These are phyloP conservation scores for Salicornia ramosissima DNA, from an alignment of 148 eudicot genomes.

Conservation along the genomic window DNA sequence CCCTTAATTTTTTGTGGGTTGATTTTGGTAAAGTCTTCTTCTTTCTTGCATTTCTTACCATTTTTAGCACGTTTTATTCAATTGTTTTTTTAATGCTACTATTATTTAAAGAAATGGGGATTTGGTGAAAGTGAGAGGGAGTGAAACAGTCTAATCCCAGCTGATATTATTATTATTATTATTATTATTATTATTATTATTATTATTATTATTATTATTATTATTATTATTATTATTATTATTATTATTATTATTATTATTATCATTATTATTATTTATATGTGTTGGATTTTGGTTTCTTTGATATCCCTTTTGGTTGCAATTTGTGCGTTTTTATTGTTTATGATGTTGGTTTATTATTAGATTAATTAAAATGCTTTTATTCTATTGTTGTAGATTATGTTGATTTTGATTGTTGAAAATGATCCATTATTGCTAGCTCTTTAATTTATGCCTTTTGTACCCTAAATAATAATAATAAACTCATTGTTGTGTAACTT, in stretches of 20 bases:
- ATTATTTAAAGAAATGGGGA: neutral
- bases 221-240: too few relatives aligned
- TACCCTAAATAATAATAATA: neutral
- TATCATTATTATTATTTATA: neutral
- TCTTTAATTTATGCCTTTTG: neutral
- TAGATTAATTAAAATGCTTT: neutral
- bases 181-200: too few relatives aligned
- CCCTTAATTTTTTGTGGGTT: neutral
- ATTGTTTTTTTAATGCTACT: neutral
- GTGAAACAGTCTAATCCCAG: neutral
- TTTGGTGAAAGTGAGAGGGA: neutral
- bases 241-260: too few relatives aligned
- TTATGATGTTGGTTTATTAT: neutral
- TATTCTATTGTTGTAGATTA: neutral
- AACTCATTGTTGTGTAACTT: neutral
- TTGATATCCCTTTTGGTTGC: neutral
- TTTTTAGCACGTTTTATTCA: neutral
- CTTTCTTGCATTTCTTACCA: neutral
- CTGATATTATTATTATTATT: neutral
- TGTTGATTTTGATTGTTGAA: neutral
- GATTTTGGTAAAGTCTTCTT: constrained; percentile 5
- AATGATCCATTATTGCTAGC: neutral
- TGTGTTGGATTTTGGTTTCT: neutral
- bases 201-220: too few relatives aligned
- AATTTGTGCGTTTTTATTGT: neutral